Base-by-base conservation (phyloP, 1,284 basidiomycete species). In the Wallemia ichthyophaga region DNA sequence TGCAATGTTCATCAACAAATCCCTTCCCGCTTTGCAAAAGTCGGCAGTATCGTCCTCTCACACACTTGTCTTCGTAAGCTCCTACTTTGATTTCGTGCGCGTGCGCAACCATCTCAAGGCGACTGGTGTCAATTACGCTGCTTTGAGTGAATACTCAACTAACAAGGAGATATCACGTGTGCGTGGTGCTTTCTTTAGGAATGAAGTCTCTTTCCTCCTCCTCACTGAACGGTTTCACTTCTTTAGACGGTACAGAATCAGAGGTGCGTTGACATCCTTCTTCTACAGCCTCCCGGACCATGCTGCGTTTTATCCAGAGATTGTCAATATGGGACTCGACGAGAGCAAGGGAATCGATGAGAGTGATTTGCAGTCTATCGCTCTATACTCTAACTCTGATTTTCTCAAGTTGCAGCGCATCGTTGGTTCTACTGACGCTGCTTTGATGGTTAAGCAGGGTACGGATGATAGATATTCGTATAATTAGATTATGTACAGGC, bases 161-260 rank as follows among this genome's bases (percentile, higher is more conserved):
- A 88, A 86, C 64, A 80, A 84, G 67, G 91, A 98, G 61, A 92
- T 98, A 62, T 84, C 85, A 1, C 79, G 89, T 1, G 91, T 91
- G 0, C 77, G 94, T 57, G 85, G 91, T 65, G 78, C 83, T 0
- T 98, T 99, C 73, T 95, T 94, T 75, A 76, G 75, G 53, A 86
- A 85, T 59, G 83, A 84, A 66, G 87, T 83, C 64, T 73, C 81
- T 0, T 85, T 96, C 73, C 69, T 99, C 24, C 73, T 98, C 62
- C 75, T 96, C 64, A 95, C 86, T 61, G 94, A 99, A 69, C 79
- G 94, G 23, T 95, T 96, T 73, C 89, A 98, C 70, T 99, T 98
- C 69, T 98, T 91, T 76, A 78, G 86, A 62, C 76, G 89, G 78
- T 83, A 63, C 55, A 85, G 84, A 64, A 77, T 95, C 57, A 75